phyloP scores from a whole-genome alignment of 331 rosid genomes.

The Cydonia oblonga region DNA sequence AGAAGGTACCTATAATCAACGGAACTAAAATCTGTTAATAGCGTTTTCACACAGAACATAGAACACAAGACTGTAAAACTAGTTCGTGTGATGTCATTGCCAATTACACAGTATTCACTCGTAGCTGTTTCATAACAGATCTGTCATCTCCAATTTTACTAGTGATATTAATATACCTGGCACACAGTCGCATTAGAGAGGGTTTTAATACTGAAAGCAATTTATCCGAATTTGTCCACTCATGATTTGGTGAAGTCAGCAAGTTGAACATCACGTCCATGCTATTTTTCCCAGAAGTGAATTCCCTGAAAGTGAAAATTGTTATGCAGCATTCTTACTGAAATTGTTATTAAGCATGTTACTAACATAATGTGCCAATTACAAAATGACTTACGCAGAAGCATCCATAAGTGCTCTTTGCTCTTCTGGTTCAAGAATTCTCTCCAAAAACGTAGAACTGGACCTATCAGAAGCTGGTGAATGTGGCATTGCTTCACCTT shows the following conservation, averaged over 20 bases:
- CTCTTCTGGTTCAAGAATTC: constrained; percentile 68
- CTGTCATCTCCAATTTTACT: background rate
- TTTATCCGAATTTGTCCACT: constrained; percentile 55
- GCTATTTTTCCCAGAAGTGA: constrained; percentile 48
- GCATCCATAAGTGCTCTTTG: constrained; percentile 53
- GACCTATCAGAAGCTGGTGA: constrained; percentile 27
- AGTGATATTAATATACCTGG: constrained; percentile 43
- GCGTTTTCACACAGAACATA: background rate
- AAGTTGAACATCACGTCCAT: constrained; percentile 67
- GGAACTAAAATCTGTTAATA: background rate
- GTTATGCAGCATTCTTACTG: background rate
- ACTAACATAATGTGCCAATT: background rate
- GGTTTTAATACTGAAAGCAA: constrained; percentile 40
- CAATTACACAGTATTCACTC: background rate
- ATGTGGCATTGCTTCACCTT: constrained; percentile 34
- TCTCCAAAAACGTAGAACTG: constrained; percentile 64
- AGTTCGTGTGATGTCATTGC: background rate
- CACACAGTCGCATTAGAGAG: constrained; percentile 59
- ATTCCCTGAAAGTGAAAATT: constrained; percentile 36
- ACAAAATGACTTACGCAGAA: constrained; percentile 34
- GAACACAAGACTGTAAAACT: background rate
- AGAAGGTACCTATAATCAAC: constrained; percentile 60
- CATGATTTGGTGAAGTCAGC: constrained; percentile 56
- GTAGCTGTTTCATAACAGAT: constrained; percentile 7
- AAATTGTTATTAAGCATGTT: background rate